phyloP scores from a whole-genome alignment of 2,329 filamentous ascomycete genomes.

The Lasiodiplodia hormozganensis region DNA sequence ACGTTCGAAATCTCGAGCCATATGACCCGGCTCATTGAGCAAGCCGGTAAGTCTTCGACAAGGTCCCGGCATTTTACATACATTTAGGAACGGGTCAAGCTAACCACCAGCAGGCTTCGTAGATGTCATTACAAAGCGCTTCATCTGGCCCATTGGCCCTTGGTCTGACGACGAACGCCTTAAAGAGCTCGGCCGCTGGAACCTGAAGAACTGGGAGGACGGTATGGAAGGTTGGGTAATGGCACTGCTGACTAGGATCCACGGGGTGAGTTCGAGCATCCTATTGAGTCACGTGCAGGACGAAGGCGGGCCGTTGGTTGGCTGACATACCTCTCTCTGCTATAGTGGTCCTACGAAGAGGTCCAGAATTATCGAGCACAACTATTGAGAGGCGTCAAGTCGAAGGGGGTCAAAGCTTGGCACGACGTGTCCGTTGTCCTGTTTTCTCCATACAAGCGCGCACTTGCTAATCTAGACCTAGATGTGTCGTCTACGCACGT shows the following conservation, averaged over 20 bases:
- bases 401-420: constrained; percentile 9
- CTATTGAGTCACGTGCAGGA: no score
- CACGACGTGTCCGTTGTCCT: constrained; percentile 22
- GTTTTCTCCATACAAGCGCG: background rate
- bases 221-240: constrained; percentile 52
- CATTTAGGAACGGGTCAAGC: background rate
- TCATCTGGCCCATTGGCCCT: constrained; percentile 43
- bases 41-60: constrained; percentile 12
- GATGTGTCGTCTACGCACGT: constrained; percentile 22
- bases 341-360: constrained; percentile 28
- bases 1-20: constrained; percentile 40
- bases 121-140: constrained; percentile 38
- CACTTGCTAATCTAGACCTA: background rate
- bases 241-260: constrained; percentile 47
- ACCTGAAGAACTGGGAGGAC: constrained; percentile 49
- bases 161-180: constrained; percentile 43
- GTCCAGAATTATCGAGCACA: constrained; percentile 24
- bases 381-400: constrained; percentile 7
- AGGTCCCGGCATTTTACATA: background rate
- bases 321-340: background rate
- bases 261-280: constrained; percentile 38
- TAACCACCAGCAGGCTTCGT: constrained; percentile 36
- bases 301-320: background rate
- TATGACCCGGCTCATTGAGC: constrained; percentile 35
- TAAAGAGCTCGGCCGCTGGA: constrained; percentile 45